Percentiles rank a stretch among this genome's conserved stretches.
phyloP scores from a whole-genome alignment of 768 basidiomycete genomes.

The Gloeophyllum trabeum region DNA sequence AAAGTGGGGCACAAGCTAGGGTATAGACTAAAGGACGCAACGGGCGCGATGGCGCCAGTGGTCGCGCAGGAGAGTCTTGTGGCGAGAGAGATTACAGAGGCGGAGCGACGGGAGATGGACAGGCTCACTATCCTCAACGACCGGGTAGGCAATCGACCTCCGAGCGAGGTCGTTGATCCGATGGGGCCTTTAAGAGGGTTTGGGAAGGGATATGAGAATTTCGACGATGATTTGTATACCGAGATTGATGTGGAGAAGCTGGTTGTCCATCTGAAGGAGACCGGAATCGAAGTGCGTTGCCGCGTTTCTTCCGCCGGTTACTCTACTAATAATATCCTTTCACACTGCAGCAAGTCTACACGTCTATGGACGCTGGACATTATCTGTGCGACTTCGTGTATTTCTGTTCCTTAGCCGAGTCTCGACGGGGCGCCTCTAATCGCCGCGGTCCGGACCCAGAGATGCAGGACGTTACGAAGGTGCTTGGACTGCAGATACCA shows the following conservation, averaged over 20 bases:
- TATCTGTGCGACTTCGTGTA: slow-evolving; percentile 71
- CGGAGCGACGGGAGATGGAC: slow-evolving; percentile 11
- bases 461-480: slow-evolving; percentile 23
- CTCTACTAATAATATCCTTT: not conserved
- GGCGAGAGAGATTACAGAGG: slow-evolving; percentile 25
- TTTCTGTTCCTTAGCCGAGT: slow-evolving; percentile 66
- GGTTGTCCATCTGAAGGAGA: slow-evolving; percentile 39
- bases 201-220: slow-evolving; percentile 35
- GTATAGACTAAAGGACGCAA: slow-evolving; percentile 59
- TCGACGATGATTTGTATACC: slow-evolving; percentile 46
- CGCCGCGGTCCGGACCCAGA: no score
- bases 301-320: slow-evolving; percentile 24
- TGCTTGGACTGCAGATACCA: slow-evolving; percentile 64
- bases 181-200: slow-evolving; percentile 15
- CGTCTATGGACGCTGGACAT: slow-evolving; percentile 68
- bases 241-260: slow-evolving; percentile 48
- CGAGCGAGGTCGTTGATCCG: slow-evolving; percentile 1
- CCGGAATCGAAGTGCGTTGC: slow-evolving; percentile 39
- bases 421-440: no score
- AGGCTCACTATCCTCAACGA: not conserved
- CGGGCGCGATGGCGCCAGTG: slow-evolving; percentile 41
- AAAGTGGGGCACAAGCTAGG: slow-evolving; percentile 53
- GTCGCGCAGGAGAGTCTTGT: no score
- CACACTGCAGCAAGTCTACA: slow-evolving; percentile 38
- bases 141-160: no score